Evolutionary conservation across 768 basidiomycete species (phyloP), one percentile per base, ranked within the genome.

Genomic region (Boletus vermiculosoides): DNA sequence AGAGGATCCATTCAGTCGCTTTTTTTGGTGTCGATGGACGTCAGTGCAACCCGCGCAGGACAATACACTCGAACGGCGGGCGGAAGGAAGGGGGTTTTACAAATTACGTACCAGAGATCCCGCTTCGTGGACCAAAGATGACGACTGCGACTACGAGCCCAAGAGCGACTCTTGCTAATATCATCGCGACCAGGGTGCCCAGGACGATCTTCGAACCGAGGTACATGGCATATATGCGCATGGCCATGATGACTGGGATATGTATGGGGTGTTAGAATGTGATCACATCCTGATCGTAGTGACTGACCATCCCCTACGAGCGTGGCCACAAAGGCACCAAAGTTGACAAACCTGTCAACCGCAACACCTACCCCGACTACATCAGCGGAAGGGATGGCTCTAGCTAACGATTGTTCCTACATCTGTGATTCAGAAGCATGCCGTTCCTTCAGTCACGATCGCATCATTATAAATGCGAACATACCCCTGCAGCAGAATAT

Each of bases 171-270:
- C 57, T 52, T 9, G 51, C 22, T 20, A 60, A 22, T 33, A 66
- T 36, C 22, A 42, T 42, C 18, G 13, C 33, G 12, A 55, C 18
- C 33, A 66, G 45, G 48, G 63, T 39, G 16, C 4, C 25, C 6
- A 66, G 15, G 20, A 66, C 23, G 23, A 4, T 33, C 20, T 39
- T 58, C 4, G 64, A 65, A 18, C 54, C 47, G 3, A 65, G 45
- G 30, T 65, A 65, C 63, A 66, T 66, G 45, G 64, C 54, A 39
- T 66, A 66, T 40, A 63, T 46, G 23, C 65, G 59, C 51, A 66
- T 50, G 37, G 55, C 30, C 45, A 65, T 65, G 50, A 65, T 57
- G 25, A 33, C 63, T 65, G n/a, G 5, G 10, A 25, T 16, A 25
- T 13, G 20, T 16, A 22, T 16, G 20, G 1, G 16, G 11, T 12